Conservation (phyloP, 2,329 filamentous ascomycete genomes). For the Blastomyces gilchristii region DNA sequence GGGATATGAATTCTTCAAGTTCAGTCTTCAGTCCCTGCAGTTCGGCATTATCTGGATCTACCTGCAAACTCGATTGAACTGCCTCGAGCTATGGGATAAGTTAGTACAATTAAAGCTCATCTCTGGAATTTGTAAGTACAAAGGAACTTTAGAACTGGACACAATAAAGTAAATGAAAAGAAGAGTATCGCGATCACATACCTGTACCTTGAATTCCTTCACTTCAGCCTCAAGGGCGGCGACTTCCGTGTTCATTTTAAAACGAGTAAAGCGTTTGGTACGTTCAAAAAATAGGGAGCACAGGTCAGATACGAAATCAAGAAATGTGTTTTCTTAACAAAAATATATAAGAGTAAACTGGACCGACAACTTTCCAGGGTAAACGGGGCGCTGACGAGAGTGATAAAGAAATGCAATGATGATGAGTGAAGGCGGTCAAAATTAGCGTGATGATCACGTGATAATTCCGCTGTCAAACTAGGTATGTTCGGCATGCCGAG, state of each 20-base stretch:
- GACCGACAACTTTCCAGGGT: too few relatives aligned
- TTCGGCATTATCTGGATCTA: constrained; percentile 70
- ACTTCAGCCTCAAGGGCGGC: constrained; percentile 40
- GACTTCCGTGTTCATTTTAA: constrained; percentile 34
- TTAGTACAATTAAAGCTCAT: background rate
- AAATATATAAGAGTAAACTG: background rate
- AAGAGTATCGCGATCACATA: constrained; percentile 19
- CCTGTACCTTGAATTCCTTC: constrained; percentile 52
- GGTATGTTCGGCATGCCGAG: background rate
- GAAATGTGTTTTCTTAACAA: background rate
- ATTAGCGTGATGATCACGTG: background rate
- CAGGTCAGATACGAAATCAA: background rate
- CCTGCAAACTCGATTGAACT: constrained; percentile 62
- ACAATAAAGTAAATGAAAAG: background rate
- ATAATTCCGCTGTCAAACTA: background rate
- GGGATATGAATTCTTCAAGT: constrained; percentile 68
- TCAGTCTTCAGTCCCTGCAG: constrained; percentile 67
- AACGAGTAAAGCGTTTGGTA: background rate
- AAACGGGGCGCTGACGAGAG: background rate
- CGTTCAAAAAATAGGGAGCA: too few relatives aligned
- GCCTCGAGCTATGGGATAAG: constrained; percentile 55
- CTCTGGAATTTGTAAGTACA: background rate
- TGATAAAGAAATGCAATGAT: background rate
- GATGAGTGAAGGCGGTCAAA: background rate
- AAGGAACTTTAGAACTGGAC: background rate